phyloP scores from a whole-genome alignment of 257 asterid genomes.

The Petunia secreta region DNA sequence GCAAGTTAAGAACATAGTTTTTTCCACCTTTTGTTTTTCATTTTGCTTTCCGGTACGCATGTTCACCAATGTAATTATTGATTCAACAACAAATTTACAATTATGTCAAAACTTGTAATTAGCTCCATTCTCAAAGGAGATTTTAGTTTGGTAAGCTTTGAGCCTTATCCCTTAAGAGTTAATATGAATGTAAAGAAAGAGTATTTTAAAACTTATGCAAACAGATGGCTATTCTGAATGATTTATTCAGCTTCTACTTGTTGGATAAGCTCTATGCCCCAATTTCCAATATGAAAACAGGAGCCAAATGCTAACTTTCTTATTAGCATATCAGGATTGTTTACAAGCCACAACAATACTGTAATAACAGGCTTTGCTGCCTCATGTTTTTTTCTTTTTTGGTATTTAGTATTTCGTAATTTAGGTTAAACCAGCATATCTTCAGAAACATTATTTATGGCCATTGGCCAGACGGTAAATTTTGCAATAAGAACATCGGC shows the following conservation, averaged over 20 bases:
- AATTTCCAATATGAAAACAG: neutral
- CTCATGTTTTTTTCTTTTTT: too few relatives aligned
- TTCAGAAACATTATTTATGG: too few relatives aligned
- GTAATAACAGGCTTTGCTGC: too few relatives aligned
- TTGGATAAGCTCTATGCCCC: neutral
- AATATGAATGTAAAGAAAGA: neutral
- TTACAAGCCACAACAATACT: too few relatives aligned
- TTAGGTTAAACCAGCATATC: too few relatives aligned
- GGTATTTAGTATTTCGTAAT: too few relatives aligned
- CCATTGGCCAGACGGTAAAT: too few relatives aligned
- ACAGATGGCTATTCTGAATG: neutral
- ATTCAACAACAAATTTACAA: neutral
- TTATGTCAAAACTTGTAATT: neutral
- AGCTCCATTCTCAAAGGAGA: neutral
- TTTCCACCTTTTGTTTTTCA: neutral
- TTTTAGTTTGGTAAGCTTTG: neutral
- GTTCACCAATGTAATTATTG: neutral
- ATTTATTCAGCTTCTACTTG: neutral
- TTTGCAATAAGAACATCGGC: too few relatives aligned
- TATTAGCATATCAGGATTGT: too few relatives aligned
- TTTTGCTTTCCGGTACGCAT: neutral
- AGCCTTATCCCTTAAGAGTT: neutral
- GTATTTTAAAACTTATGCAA: neutral
- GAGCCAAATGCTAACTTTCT: too few relatives aligned
- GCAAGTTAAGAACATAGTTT: constrained; percentile 14